phyloP scores from a whole-genome alignment of 106 monocot species.

The Gastrodia elata region DNA sequence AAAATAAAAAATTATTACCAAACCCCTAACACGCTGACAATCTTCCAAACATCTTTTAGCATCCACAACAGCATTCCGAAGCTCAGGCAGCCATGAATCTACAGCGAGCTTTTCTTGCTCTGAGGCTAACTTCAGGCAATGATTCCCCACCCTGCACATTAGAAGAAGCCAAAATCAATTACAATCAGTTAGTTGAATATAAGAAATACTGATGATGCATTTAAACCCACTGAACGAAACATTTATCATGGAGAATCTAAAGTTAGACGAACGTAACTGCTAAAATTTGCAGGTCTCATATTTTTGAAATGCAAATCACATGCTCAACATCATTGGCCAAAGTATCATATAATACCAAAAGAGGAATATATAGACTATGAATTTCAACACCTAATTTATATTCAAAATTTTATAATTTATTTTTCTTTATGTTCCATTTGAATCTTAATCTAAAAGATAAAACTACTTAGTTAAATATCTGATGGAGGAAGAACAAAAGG shows the following conservation, averaged over 20 bases:
- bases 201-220: not conserved
- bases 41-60: conserved; percentile 70
- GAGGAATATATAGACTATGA: no score
- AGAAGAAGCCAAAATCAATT: not conserved
- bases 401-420: no score
- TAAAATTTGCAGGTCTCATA: conserved; percentile 2
- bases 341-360: no score
- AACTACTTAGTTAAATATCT: no score
- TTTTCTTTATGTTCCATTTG: no score
- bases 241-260: not conserved
- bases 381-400: no score
- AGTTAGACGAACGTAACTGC: not conserved
- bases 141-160: conserved; percentile 59
- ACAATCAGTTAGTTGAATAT: not conserved
- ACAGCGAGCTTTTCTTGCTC: conserved; percentile 66
- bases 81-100: conserved; percentile 80
- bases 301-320: not conserved
- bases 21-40: conserved; percentile 67
- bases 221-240: not conserved
- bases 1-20: conserved; percentile 53
- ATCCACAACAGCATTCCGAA: conserved; percentile 60
- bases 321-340: no score
- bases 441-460: no score
- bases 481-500: no score
- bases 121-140: conserved; percentile 69